Evolutionary conservation across 345 rosid genomes (phyloP).

Genomic region (Murraya koenigii): DNA sequence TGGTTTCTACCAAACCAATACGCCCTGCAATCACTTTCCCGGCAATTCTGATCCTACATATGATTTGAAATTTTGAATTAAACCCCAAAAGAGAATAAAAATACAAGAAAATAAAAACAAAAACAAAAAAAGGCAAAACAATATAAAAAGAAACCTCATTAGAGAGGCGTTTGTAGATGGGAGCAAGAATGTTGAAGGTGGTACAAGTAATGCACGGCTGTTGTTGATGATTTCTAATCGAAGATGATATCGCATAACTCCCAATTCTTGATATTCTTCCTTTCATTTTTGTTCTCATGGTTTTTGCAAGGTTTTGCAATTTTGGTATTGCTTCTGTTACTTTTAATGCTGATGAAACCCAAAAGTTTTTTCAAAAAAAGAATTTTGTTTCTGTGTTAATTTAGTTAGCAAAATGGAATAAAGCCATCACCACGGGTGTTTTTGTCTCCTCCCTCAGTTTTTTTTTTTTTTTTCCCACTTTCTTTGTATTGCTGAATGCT

Average conservation of each 20-base stretch:
- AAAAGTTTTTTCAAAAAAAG: background rate
- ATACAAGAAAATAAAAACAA: background rate
- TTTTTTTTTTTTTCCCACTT: no score
- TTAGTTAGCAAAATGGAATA: no score
- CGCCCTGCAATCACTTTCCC: constrained; percentile 72
- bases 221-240: constrained; percentile 58
- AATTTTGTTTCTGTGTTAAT: no score
- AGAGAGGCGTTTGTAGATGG: constrained; percentile 82
- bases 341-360: background rate
- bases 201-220: constrained; percentile 84
- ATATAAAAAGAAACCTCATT: constrained; percentile 31
- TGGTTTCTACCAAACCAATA: constrained; percentile 80
- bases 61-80: background rate
- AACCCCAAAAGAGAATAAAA: background rate
- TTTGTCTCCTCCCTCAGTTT: no score
- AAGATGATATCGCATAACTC: constrained; percentile 83
- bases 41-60: constrained; percentile 54
- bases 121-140: background rate
- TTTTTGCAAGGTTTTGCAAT: constrained; percentile 14
- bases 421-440: no score
- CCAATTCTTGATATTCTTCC: constrained; percentile 75
- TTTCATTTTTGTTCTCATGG: constrained; percentile 37
- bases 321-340: background rate
- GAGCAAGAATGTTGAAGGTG: constrained; percentile 86
- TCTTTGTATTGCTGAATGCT: background rate